Evolutionary conservation across 805 yeast genomes (phyloP).

Genomic region (Saccharomycopsis fibuligera): DNA sequence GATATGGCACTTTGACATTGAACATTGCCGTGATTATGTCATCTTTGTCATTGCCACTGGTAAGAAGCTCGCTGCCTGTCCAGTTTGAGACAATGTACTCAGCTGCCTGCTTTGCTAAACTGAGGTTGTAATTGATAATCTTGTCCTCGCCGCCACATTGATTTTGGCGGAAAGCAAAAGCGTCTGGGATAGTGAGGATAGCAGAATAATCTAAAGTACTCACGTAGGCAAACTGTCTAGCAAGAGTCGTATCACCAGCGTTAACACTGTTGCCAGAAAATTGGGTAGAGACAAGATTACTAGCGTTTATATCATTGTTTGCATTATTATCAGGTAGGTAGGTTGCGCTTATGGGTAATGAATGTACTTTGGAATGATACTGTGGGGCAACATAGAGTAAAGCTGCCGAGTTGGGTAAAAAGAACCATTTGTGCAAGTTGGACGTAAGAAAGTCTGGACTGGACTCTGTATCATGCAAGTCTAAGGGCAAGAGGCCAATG

Average conservation of each 20-base stretch:
- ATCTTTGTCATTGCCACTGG: conserved; percentile 4
- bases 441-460: conserved; percentile 56
- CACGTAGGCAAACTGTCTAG: conserved; percentile 41
- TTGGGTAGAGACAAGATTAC: conserved; percentile 11
- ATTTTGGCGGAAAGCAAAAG: conserved; percentile 46
- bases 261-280: conserved; percentile 8
- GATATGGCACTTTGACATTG: conserved; percentile 16
- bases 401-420: conserved; percentile 51
- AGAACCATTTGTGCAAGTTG: conserved; percentile 69
- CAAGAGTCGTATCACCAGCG: conserved; percentile 28
- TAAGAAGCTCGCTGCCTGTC: conserved; percentile 21
- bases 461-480: conserved; percentile 23
- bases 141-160: conserved; percentile 55
- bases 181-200: conserved; percentile 37
- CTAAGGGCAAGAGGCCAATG: conserved; percentile 39
- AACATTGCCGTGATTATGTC: conserved; percentile 19
- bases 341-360: conserved; percentile 51
- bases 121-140: conserved; percentile 42
- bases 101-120: conserved; percentile 40
- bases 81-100: conserved; percentile 29
- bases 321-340: conserved; percentile 31
- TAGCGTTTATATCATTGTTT: conserved; percentile 8
- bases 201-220: conserved; percentile 48
- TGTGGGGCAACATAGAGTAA: conserved; percentile 49
- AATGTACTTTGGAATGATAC: conserved; percentile 44